These are phyloP conservation scores for Hypoxylon sp. DNA, from an alignment of 2,329 filamentous ascomycete genomes.

Conservation along the genomic window DNA sequence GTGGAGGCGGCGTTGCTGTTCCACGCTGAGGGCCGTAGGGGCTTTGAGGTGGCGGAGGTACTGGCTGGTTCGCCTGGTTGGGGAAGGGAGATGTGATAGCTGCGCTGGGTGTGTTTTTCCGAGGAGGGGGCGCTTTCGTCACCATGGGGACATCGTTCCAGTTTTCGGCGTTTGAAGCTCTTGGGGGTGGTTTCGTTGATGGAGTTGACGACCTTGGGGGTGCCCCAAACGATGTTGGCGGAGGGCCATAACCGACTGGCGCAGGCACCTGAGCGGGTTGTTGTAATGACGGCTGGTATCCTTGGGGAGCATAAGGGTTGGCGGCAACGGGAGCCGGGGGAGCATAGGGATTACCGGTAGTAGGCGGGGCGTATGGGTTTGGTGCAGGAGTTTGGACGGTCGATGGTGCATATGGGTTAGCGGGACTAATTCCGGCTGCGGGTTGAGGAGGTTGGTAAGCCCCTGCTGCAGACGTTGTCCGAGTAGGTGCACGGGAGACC, in stretches of 20 bases:
- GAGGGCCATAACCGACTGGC: slow-evolving; percentile 48
- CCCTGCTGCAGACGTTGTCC: slow-evolving; percentile 32
- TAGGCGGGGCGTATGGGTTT: slow-evolving; percentile 48
- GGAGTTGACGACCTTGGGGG: slow-evolving; percentile 73
- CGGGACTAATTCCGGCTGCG: slow-evolving; percentile 39
- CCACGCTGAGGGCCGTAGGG: slow-evolving; percentile 67
- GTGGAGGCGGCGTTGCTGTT: slow-evolving; percentile 76
- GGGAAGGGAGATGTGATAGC: slow-evolving; percentile 80
- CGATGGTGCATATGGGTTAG: slow-evolving; percentile 49
- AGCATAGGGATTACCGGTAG: slow-evolving; percentile 48
- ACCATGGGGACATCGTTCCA: slow-evolving; percentile 98
- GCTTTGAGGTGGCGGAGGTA: slow-evolving; percentile 66
- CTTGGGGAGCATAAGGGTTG: slow-evolving; percentile 53
- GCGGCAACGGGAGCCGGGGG: slow-evolving; percentile 44
- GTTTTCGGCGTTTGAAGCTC: slow-evolving; percentile 74
- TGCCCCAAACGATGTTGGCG: slow-evolving; percentile 54
- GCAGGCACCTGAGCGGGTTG: slow-evolving; percentile 39
- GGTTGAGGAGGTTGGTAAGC: slow-evolving; percentile 60
- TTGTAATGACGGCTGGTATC: slow-evolving; percentile 64
- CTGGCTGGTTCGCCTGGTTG: slow-evolving; percentile 63
- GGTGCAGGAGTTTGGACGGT: slow-evolving; percentile 40
- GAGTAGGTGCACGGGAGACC: slow-evolving; percentile 47
- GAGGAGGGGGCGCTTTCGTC: slow-evolving; percentile 72
- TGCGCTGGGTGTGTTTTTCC: slow-evolving; percentile 75
- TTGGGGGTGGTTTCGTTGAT: slow-evolving; percentile 73